Percentiles rank a stretch among this genome's conserved stretches.
phyloP scores from a whole-genome alignment of 2,329 filamentous ascomycete species.

The Coccinonectria pachysandricola region DNA sequence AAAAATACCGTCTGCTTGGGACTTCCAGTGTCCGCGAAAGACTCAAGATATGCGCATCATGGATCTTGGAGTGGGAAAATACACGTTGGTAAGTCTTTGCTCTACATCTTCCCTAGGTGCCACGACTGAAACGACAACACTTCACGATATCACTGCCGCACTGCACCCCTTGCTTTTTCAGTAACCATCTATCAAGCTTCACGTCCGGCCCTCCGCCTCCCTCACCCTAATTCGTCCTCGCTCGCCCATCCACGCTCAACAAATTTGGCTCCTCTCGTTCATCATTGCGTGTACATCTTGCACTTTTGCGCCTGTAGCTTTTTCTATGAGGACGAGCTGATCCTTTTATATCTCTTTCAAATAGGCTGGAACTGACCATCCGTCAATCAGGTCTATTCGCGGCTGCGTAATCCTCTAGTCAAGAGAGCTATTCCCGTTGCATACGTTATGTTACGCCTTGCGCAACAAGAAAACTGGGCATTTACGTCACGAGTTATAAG shows the following conservation, averaged over 20 bases:
- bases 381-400: conserved; percentile 19
- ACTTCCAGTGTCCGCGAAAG: conserved; percentile 69
- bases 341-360: no score
- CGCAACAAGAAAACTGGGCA: no score
- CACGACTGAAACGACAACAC: no score
- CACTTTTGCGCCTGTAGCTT: no score
- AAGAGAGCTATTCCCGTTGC: conserved; percentile 8
- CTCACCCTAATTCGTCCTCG: not conserved
- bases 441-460: no score
- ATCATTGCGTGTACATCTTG: no score
- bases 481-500: no score
- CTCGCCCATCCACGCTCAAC: not conserved
- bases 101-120: no score
- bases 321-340: no score
- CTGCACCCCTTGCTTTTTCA: not conserved
- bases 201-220: no score
- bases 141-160: no score
- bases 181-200: not conserved
- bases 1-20: conserved; percentile 67
- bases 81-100: conserved; percentile 57
- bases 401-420: conserved; percentile 23
- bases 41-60: conserved; percentile 70
- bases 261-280: no score
- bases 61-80: conserved; percentile 64
- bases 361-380: conserved; percentile 20